These are phyloP conservation scores for Euptelea pleiosperma DNA, from an alignment of 164 flowering plant species.

Conservation along the genomic window DNA sequence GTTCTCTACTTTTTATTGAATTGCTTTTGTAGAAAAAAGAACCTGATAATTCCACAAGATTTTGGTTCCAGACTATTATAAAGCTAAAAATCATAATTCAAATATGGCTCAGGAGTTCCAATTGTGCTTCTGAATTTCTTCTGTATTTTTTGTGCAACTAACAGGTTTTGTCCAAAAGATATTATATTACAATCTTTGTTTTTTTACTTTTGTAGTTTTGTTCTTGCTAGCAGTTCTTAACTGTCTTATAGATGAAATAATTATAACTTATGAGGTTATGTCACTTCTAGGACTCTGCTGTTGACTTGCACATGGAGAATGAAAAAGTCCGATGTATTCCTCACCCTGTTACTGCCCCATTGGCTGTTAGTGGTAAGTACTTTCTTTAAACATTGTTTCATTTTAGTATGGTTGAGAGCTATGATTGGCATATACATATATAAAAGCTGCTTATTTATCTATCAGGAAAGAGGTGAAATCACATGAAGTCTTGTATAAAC, in stretches of 20 bases:
- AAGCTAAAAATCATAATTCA: too few relatives aligned
- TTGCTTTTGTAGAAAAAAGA: too few relatives aligned
- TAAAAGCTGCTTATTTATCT: neutral
- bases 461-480: neutral
- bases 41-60: neutral
- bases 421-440: neutral
- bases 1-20: neutral
- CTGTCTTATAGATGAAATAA: neutral
- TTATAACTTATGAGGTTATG: slow-evolving; percentile 7
- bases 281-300: slow-evolving; percentile 50
- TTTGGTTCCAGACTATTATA: too few relatives aligned
- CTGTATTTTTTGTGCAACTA: too few relatives aligned
- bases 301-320: slow-evolving; percentile 52
- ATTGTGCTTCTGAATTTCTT: too few relatives aligned
- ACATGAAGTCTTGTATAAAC: neutral
- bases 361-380: slow-evolving; percentile 86
- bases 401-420: neutral
- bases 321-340: slow-evolving; percentile 73
- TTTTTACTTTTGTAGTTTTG: neutral
- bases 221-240: neutral
- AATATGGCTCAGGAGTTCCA: too few relatives aligned
- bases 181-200: too few relatives aligned
- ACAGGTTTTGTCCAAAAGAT: too few relatives aligned
- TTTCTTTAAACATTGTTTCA: neutral
- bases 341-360: slow-evolving; percentile 62